Evolutionary conservation across 2,329 filamentous ascomycete species (phyloP).

Genomic region (Nemania abortiva): DNA sequence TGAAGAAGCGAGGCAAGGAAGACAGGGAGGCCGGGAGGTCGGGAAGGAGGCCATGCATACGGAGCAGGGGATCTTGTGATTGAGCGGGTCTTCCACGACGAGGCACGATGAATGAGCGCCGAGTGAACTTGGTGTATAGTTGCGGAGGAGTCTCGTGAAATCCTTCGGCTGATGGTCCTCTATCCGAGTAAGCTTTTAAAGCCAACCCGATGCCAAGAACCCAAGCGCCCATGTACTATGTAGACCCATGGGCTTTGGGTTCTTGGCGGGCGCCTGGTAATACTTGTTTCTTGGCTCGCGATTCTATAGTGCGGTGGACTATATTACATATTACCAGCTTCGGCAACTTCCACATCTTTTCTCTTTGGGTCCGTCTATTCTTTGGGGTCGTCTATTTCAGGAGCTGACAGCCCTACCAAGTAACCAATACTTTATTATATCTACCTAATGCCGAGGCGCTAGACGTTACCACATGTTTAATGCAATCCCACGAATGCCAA

Average conservation of each 20-base stretch:
- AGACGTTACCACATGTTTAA: neutral
- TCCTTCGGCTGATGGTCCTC: neutral
- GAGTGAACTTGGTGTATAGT: neutral
- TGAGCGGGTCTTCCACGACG: neutral
- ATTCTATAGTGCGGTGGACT: neutral
- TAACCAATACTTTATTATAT: neutral
- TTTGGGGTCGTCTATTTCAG: constrained; percentile 1
- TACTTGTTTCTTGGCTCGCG: neutral
- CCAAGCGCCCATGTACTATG: no score
- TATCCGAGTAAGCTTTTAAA: no score
- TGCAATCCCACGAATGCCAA: neutral
- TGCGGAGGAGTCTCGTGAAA: neutral
- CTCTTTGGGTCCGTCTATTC: neutral
- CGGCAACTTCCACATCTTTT: neutral
- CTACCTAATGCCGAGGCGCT: neutral
- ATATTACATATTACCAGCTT: neutral
- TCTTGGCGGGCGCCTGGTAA: no score
- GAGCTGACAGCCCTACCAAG: neutral
- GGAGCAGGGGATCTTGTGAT: neutral
- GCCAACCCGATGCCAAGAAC: no score
- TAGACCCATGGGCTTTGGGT: no score
- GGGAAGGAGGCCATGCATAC: neutral
- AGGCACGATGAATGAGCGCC: no score
- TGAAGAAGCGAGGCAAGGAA: neutral
- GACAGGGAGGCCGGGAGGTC: neutral